Base-by-base conservation (phyloP, 306 rosid genomes). In the Cercis canadensis region DNA sequence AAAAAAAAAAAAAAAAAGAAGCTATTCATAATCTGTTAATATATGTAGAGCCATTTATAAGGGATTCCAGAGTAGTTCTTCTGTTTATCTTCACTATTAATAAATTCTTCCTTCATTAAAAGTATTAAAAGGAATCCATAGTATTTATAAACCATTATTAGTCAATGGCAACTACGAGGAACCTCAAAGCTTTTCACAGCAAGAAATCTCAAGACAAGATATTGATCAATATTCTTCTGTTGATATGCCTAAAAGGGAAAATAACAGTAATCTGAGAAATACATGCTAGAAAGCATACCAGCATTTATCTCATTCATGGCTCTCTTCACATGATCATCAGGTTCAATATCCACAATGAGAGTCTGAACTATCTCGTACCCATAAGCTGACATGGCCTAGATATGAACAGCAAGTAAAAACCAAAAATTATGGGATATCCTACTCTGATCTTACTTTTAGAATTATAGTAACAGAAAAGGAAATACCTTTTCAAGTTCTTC, bases 251-350 rank as follows among this genome's bases (percentile, higher is more conserved):
- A 24, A 21, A 57, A 40, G n/a, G 10, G 44, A 15, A 29, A 21
- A 52, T 17, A 32, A n/a, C 33, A 57, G 32, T 16, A 57, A 34
- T 59, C 15, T 36, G 51, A 53, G 75, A 53, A 65, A 70, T 16
- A 12, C 24, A 21, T 61, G 32, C 47, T 16, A 45, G 70, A 49
- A 47, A 57, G 63, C 57, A 52, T 78, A 93, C 98, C 98, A 6
- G 98, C 98, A 78, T 93, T 93, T 57, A 93, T 93, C 80, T 93
- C 97, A 43, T 93, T 93, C 98, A 93, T 93, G 77, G 98, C 98
- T 66, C 87, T 86, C 84, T 93, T 93, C 47, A 93, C 98, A 57
- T 69, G 94, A 75, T 74, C 97, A 44, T 90, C 96, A n/a, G 98
- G 98, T 72, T 90, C 98, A 56, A 93, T 90, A 74, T 93, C 97